phyloP scores from a whole-genome alignment of 108 stramenopile species.

The Nannochloropsis salina region DNA sequence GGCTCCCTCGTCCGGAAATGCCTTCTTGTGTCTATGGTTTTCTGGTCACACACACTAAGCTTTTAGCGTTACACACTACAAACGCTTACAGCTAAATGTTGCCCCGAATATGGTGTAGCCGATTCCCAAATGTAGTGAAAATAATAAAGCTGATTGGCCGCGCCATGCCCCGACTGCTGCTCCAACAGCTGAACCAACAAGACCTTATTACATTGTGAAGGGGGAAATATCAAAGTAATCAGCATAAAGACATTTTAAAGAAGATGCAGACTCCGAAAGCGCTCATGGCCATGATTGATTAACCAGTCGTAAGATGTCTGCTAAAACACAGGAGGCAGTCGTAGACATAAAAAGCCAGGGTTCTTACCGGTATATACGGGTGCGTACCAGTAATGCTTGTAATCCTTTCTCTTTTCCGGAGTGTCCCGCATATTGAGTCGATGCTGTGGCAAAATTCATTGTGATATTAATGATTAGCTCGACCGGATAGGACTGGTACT shows the following conservation, averaged over 20 bases:
- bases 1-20: too few species aligned
- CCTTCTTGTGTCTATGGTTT: too few species aligned
- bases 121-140: background rate
- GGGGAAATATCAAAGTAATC: too few species aligned
- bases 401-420: background rate
- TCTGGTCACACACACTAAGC: background rate
- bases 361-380: background rate
- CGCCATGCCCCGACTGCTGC: conserved; percentile 15
- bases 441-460: too few species aligned
- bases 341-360: background rate
- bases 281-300: too few species aligned
- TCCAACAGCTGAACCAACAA: background rate
- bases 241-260: too few species aligned
- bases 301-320: too few species aligned
- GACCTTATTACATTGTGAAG: background rate
- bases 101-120: background rate
- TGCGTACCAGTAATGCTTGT: background rate
- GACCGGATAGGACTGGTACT: too few species aligned
- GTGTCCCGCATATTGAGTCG: too few species aligned
- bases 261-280: too few species aligned
- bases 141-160: background rate
- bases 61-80: background rate
- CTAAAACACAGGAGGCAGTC: too few species aligned
- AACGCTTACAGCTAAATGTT: background rate
- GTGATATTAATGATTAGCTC: too few species aligned